Conservation (phyloP, 495 filamentous ascomycete species). For the Chaetomium cochliodes region DNA sequence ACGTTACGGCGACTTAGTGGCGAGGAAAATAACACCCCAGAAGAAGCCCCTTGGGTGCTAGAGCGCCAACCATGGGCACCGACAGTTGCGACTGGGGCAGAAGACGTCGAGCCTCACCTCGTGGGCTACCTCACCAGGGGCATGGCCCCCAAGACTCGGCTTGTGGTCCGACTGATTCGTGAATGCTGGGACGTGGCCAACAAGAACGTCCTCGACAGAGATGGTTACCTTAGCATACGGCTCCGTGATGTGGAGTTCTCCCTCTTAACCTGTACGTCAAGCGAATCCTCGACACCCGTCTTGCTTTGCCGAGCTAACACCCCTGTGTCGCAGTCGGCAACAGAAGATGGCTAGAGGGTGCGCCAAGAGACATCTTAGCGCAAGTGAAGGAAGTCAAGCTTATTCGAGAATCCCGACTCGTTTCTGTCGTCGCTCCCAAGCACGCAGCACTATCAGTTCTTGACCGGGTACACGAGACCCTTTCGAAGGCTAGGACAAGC, state of each 20-base stretch:
- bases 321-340: conserved; percentile 33
- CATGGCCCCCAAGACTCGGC: conserved; percentile 34
- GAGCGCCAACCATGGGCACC: conserved; percentile 37
- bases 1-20: conserved; percentile 15
- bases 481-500: conserved; percentile 30
- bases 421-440: conserved; percentile 41
- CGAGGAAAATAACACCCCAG: background rate
- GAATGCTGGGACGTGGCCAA: conserved; percentile 44
- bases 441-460: conserved; percentile 33
- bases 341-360: conserved; percentile 35
- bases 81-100: conserved; percentile 11
- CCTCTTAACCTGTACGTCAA: conserved; percentile 41
- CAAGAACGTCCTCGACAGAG: conserved; percentile 27
- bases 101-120: conserved; percentile 21
- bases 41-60: conserved; percentile 34
- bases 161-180: conserved; percentile 43
- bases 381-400: conserved; percentile 39
- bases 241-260: conserved; percentile 38
- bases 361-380: conserved; percentile 32
- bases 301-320: background rate
- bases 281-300: background rate
- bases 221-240: conserved; percentile 38
- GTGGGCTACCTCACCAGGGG: conserved; percentile 29
- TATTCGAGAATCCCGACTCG: conserved; percentile 22
- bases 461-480: conserved; percentile 40